A percentile compares a stretch with the other conserved stretches of the same genome.
phyloP scores from a whole-genome alignment of 1,284 basidiomycete species.

The Papiliotrema laurentii region DNA sequence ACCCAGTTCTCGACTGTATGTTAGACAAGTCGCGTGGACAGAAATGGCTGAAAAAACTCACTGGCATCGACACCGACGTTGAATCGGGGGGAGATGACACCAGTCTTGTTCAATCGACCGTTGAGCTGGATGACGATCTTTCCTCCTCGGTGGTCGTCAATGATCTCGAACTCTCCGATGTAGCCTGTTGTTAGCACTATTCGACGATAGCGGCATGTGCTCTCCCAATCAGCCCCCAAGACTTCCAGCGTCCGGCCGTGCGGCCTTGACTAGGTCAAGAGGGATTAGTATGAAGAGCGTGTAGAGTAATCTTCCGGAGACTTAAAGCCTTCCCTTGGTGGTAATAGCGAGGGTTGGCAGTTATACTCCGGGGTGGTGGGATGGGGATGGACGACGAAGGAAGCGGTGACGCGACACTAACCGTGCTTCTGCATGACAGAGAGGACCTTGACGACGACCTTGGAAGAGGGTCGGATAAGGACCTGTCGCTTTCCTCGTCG shows the following conservation, averaged over 20 bases:
- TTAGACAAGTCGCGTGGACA: conserved; percentile 21
- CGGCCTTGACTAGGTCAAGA: conserved; percentile 37
- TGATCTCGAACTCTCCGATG: conserved; percentile 98
- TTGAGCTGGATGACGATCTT: conserved; percentile 99
- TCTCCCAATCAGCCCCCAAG: conserved; percentile 37
- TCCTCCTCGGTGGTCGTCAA: conserved; percentile 98
- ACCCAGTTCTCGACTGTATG: conserved; percentile 54
- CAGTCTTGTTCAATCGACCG: conserved; percentile 96
- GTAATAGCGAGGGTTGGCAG: conserved; percentile 43
- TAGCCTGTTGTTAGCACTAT: conserved; percentile 62
- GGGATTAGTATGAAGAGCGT: conserved; percentile 30
- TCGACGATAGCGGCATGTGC: conserved; percentile 22
- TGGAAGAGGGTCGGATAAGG: conserved; percentile 88
- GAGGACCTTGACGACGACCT: conserved; percentile 94
- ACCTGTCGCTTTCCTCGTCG: conserved; percentile 97
- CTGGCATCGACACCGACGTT: conserved; percentile 92
- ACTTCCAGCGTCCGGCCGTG: conserved; percentile 37
- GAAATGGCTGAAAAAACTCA: conserved; percentile 78
- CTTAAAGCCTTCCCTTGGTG: conserved; percentile 50
- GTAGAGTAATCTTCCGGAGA: conserved; percentile 39
- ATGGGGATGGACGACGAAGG: neutral
- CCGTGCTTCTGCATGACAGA: conserved; percentile 97
- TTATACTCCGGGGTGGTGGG: conserved; percentile 47
- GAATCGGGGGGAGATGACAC: conserved; percentile 98
- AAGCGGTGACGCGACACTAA: conserved; percentile 50